Base-by-base conservation (phyloP, 2,329 filamentous ascomycete species). In the Aspergillus tanneri region DNA sequence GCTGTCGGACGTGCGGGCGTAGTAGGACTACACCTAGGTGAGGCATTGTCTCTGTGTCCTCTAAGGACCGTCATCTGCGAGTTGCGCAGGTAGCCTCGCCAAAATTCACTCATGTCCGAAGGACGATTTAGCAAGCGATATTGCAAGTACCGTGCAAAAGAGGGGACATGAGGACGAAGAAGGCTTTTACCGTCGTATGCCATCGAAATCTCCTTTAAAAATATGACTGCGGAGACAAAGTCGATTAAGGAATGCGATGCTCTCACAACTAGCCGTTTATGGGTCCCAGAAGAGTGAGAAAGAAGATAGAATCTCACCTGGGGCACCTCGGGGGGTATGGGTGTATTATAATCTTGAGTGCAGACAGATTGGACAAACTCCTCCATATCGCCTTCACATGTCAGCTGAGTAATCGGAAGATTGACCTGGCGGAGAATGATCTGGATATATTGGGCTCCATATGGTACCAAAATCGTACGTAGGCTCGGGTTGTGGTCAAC, bases 401-500 rank as follows among this genome's bases (percentile, higher is more conserved):
- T 14, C 19, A 25, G 3, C 8, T 9, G 18, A n/a, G n/a, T 28
- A n/a, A 41, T 6, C 14, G 6, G 6, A 23, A 25, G 19, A 2
- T 41, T 11, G 6, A 28, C 19, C 4, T 28, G 8, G 19, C 38
- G 25, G 10, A 47, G 11, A 3, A 47, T 19, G 2, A 36, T 12
- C 25, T 41, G 38, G n/a, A 42, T 11, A 21, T 18, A 7, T 5
- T 3, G 3, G 21, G 8, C 28, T 11, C 18, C 36, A 9, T 24
- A 11, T 6, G 16, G 36, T 4, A 54, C 48, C 5, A 54, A 51
- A 14, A 47, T 37, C 11, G 54, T 52, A 16, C 59, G 45, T 7
- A 63, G 46, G 21, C 53, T 44, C 6, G 44, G 7, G 40, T 58
- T 53, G 9, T 47, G 43, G 14, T 46, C 34, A 49, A 59, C 32